A percentile compares a stretch with the other conserved stretches of the same genome.
Conservation (phyloP, 495 filamentous ascomycete species). For the Hapsidospora chrysogenum region DNA sequence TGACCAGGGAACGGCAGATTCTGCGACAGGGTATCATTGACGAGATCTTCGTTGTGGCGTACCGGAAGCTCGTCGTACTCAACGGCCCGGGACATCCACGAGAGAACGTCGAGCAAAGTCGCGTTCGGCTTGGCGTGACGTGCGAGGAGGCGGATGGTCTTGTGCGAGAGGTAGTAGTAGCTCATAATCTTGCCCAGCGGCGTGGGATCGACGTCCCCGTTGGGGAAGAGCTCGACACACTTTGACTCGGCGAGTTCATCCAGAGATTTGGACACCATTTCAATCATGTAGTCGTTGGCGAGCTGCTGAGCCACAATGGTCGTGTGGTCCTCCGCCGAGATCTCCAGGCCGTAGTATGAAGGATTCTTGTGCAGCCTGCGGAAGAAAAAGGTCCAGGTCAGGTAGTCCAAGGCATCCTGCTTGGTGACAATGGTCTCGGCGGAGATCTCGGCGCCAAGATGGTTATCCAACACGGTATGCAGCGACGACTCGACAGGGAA, state of each 20-base stretch:
- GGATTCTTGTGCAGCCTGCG: constrained; percentile 94
- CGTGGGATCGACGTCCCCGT: constrained; percentile 77
- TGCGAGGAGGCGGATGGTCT: constrained; percentile 75
- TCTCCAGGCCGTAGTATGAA: constrained; percentile 92
- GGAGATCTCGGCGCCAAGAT: constrained; percentile 88
- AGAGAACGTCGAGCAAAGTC: constrained; percentile 67
- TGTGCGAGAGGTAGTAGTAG: constrained; percentile 97
- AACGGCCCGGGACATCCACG: constrained; percentile 84
- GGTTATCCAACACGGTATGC: constrained; percentile 93
- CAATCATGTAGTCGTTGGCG: constrained; percentile 84
- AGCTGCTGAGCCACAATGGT: constrained; percentile 65
- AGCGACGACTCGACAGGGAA: constrained; percentile 95
- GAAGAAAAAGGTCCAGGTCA: constrained; percentile 99
- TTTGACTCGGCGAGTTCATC: constrained; percentile 63
- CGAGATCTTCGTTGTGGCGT: constrained; percentile 97
- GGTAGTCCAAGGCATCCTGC: constrained; percentile 92
- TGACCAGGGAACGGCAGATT: constrained; percentile 46
- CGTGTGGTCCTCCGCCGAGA: constrained; percentile 85
- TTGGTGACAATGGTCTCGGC: constrained; percentile 83
- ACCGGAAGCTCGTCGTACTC: constrained; percentile 98
- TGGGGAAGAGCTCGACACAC: constrained; percentile 67
- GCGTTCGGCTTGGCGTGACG: constrained; percentile 60
- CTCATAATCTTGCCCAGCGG: constrained; percentile 94
- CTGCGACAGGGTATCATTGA: constrained; percentile 80
- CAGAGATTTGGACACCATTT: constrained; percentile 75